Conservation (phyloP, 148 eudicot genomes). For the Linanthus parryae region DNA sequence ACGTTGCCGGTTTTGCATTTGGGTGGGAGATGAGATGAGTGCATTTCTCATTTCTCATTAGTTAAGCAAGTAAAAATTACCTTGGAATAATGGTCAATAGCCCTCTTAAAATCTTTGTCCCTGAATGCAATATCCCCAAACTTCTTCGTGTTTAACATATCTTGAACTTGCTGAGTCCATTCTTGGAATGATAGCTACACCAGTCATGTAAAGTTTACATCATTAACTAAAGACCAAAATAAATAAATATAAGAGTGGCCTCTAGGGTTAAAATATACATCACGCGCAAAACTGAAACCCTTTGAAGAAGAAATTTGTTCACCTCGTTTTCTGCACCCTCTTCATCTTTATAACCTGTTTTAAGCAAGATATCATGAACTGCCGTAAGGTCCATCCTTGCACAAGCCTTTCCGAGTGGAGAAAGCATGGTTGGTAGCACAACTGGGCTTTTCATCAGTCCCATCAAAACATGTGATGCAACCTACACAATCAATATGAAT, state of each 20-base stretch:
- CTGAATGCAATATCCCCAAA: conserved; percentile 73
- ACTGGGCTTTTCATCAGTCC: conserved; percentile 47
- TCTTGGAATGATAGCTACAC: conserved; percentile 94
- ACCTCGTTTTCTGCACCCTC: conserved; percentile 95
- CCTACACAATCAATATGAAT: conserved; percentile 27
- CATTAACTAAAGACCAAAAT: conserved; percentile 18
- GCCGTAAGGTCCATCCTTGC: conserved; percentile 92
- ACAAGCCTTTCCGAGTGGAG: conserved; percentile 97
- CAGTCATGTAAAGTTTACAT: not conserved
- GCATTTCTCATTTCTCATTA: not conserved
- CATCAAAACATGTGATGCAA: conserved; percentile 61
- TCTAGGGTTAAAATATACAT: not conserved
- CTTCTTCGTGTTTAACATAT: conserved; percentile 71
- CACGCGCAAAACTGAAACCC: not conserved
- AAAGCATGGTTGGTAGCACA: conserved; percentile 51
- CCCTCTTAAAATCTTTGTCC: conserved; percentile 66
- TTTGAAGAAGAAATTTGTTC: not conserved
- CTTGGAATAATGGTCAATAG: conserved; percentile 73
- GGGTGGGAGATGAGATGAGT: not conserved
- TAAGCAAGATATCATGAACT: conserved; percentile 86
- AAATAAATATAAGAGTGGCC: conserved; percentile 28
- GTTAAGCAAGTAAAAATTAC: conserved; percentile 18
- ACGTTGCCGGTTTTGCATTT: too few relatives aligned
- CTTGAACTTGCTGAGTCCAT: conserved; percentile 96
- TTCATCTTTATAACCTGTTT: conserved; percentile 81